phyloP scores from a whole-genome alignment of 352 stramenopile species.

The Pythium phragmitis region DNA sequence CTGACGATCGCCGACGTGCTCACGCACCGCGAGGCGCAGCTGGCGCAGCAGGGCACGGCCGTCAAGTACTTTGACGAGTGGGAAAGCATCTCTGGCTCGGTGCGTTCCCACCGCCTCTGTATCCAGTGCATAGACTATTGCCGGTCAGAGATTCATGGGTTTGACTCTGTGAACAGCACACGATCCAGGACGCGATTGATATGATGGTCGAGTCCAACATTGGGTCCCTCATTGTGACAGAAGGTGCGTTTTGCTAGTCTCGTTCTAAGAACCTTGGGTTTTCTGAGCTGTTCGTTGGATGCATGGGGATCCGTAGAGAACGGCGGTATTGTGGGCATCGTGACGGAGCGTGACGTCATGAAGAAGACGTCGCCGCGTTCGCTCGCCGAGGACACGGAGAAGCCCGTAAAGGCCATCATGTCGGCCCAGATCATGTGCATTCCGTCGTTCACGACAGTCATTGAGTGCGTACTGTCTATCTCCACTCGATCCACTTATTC shows the following conservation, averaged over 20 bases:
- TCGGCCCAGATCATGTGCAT: constrained; percentile 87
- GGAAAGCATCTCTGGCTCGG: constrained; percentile 68
- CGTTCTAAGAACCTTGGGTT: background rate
- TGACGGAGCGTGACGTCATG: constrained; percentile 81
- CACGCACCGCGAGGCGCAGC: constrained; percentile 50
- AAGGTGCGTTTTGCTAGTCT: constrained; percentile 31
- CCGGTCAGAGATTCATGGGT: background rate
- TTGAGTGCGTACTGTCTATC: constrained; percentile 49
- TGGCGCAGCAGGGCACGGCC: constrained; percentile 34
- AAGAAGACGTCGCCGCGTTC: constrained; percentile 68
- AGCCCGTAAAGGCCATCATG: constrained; percentile 78
- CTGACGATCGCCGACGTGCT: constrained; percentile 77
- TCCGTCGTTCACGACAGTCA: constrained; percentile 71
- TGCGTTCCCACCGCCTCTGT: constrained; percentile 23
- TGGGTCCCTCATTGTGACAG: constrained; percentile 77
- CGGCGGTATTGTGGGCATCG: constrained; percentile 74
- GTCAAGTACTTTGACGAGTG: constrained; percentile 59
- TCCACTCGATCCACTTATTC: background rate
- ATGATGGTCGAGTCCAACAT: constrained; percentile 83
- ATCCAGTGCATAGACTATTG: background rate
- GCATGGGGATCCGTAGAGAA: constrained; percentile 30
- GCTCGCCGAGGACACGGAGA: constrained; percentile 43
- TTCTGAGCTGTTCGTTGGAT: constrained; percentile 6
- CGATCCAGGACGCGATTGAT: constrained; percentile 69
- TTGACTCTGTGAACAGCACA: constrained; percentile 37